Evolutionary conservation across 768 basidiomycete species (phyloP), one percentile per base, ranked within the genome.

Genomic region (Russula abietina): DNA sequence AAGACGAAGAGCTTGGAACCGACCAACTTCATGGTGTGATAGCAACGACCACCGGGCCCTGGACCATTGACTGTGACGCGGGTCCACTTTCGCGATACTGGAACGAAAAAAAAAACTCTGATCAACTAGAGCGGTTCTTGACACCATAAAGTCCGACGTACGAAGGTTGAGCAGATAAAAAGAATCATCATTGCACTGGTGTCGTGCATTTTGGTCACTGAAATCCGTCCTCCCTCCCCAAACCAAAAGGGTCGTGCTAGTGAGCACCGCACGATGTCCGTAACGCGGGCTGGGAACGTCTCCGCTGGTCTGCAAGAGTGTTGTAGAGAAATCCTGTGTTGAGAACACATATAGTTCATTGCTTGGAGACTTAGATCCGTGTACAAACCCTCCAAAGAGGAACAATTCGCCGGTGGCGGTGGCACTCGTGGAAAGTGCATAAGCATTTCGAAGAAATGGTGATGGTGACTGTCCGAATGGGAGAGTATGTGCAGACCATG

Each of bases 71-170:
- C 87, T 2, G 85, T 78, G 19, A 97, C 88, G 48, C 86, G 82
- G 38, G 92, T 96, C 97, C 97, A 99, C 72, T 98, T 97, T 66
- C 90, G 85, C 4, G 93, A 89, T 60, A 89, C 94, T 98, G 67
- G 10, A 54, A 48, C 11, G 26, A 9, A 36, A 38, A 1, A 38
- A 1, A 36, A 50, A 41, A 17, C 3, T 14, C 8, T 43, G 19
- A 24, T 62, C 11, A 57, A 41, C 24, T 16, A 3, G 46, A 48
- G 14, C 5, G 19, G 14, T 2, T 19, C n/a, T 45, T 22, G 36
- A 56, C 61, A 61, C 17, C 16, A 48, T 28, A 33, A 60, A 16
- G 17, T 64, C 5, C 11, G 36, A 79, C 90, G 69, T 72, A 95
- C 96, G 86, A 36, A 98, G 82, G 73, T 98, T 98, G 52, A 99